Percentiles rank a stretch among this genome's conserved stretches.
Evolutionary conservation across 257 asterid genomes (phyloP).

Genomic region (Plantago major): DNA sequence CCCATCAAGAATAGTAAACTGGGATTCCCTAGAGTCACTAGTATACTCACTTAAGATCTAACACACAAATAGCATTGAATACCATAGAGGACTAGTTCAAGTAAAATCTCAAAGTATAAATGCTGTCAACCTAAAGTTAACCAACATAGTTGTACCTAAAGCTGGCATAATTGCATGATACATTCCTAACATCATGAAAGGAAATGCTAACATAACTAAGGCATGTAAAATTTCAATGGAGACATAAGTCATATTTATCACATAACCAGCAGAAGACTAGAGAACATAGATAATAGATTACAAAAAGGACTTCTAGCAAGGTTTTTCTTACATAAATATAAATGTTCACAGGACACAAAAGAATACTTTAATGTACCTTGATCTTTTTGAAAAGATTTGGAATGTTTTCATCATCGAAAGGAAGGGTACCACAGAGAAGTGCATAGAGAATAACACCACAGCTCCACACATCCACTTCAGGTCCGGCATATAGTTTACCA

Average conservation of each 20-base stretch:
- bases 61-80: background rate
- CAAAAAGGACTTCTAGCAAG: too few species aligned
- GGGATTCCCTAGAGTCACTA: background rate
- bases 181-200: too few species aligned
- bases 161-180: too few species aligned
- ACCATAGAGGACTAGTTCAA: background rate
- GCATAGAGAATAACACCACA: conserved; percentile 98
- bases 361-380: conserved; percentile 46
- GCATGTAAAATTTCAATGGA: background rate
- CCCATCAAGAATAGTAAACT: background rate
- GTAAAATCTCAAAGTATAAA: background rate
- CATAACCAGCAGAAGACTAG: background rate
- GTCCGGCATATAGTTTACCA: conserved; percentile 93
- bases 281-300: too few species aligned
- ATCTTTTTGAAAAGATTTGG: conserved; percentile 96
- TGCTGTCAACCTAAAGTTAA: conserved; percentile 10
- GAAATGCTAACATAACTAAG: background rate
- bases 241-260: conserved; percentile 2
- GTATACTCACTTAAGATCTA: background rate
- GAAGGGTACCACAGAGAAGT: conserved; percentile 98
- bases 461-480: conserved; percentile 99
- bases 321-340: too few species aligned
- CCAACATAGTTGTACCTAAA: too few species aligned
- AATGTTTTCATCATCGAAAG: conserved; percentile 94
- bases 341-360: too few species aligned